Conservation (phyloP, 1,284 basidiomycete species). For the Marasmius oreades region DNA sequence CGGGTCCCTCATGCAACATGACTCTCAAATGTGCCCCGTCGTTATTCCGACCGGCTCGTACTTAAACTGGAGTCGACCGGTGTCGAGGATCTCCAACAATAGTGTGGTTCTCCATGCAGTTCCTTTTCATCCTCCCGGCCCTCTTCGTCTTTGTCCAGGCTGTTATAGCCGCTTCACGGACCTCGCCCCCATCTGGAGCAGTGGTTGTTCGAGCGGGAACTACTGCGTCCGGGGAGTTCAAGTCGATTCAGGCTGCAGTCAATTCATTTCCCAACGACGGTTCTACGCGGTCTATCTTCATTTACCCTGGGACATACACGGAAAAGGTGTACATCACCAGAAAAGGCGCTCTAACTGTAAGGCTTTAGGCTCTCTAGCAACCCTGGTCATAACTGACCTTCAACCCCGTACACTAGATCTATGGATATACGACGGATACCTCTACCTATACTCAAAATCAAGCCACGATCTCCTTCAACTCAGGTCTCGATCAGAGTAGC, state of each 20-base stretch:
- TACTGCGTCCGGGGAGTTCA: slow-evolving; percentile 23
- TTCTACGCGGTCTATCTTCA: slow-evolving; percentile 26
- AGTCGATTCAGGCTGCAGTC: slow-evolving; percentile 26
- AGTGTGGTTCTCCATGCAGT: not conserved
- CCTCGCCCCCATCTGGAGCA: slow-evolving; percentile 26
- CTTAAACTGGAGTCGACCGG: not conserved
- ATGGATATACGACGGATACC: slow-evolving; percentile 27
- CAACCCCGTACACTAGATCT: slow-evolving; percentile 17
- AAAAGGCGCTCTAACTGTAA: slow-evolving; percentile 25
- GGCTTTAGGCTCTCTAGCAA: not conserved
- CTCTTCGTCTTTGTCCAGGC: not conserved
- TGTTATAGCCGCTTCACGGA: slow-evolving; percentile 16
- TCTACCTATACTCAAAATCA: slow-evolving; percentile 21
- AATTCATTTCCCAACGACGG: slow-evolving; percentile 27
- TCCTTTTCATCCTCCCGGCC: not conserved
- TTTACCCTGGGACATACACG: slow-evolving; percentile 28
- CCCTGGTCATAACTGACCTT: not conserved
- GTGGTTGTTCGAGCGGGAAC: slow-evolving; percentile 23
- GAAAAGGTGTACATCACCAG: slow-evolving; percentile 30
- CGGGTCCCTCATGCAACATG: no score
- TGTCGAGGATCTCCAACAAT: not conserved
- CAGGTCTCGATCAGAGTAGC: not conserved
- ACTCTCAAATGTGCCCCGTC: no score
- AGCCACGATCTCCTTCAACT: not conserved
- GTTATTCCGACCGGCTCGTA: no score